Percentiles rank a stretch among this genome's conserved stretches.
Evolutionary conservation across 2,329 filamentous ascomycete species (phyloP).

Genomic region (Cytospora chrysosperma): DNA sequence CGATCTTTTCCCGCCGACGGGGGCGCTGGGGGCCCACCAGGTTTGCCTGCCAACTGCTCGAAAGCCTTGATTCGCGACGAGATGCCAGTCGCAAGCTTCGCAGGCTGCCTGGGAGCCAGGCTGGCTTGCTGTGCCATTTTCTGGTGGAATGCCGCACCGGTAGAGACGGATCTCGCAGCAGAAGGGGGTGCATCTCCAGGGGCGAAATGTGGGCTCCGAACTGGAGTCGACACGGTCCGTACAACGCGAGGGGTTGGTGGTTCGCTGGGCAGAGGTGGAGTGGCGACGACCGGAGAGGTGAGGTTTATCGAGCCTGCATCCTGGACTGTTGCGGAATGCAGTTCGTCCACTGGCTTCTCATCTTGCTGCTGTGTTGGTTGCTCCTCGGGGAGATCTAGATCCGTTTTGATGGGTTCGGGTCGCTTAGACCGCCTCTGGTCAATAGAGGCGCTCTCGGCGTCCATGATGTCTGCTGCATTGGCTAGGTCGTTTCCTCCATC

Average conservation of each 20-base stretch:
- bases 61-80: slow-evolving; percentile 93
- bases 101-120: slow-evolving; percentile 64
- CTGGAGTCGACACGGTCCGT: slow-evolving; percentile 51
- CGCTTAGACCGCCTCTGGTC: slow-evolving; percentile 36
- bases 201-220: slow-evolving; percentile 42
- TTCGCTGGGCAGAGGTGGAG: slow-evolving; percentile 31
- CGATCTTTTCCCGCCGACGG: slow-evolving; percentile 34
- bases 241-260: slow-evolving; percentile 35
- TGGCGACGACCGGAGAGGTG: slow-evolving; percentile 25
- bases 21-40: slow-evolving; percentile 25
- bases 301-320: slow-evolving; percentile 80
- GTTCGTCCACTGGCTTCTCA: slow-evolving; percentile 82
- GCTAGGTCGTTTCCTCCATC: slow-evolving; percentile 25
- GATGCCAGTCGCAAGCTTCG: slow-evolving; percentile 85
- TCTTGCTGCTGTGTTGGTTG: slow-evolving; percentile 61
- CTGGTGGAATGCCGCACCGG: slow-evolving; percentile 56
- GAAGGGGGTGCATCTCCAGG: slow-evolving; percentile 48
- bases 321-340: slow-evolving; percentile 77
- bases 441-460: slow-evolving; percentile 31
- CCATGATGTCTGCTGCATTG: slow-evolving; percentile 24
- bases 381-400: slow-evolving; percentile 38
- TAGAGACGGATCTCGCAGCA: slow-evolving; percentile 54
- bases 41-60: slow-evolving; percentile 66
- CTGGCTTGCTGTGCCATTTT: slow-evolving; percentile 54
- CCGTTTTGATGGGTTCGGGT: slow-evolving; percentile 57